Evolutionary conservation across 2,329 filamentous ascomycete species (phyloP).

Genomic region (Trichoderma brevicompactum): DNA sequence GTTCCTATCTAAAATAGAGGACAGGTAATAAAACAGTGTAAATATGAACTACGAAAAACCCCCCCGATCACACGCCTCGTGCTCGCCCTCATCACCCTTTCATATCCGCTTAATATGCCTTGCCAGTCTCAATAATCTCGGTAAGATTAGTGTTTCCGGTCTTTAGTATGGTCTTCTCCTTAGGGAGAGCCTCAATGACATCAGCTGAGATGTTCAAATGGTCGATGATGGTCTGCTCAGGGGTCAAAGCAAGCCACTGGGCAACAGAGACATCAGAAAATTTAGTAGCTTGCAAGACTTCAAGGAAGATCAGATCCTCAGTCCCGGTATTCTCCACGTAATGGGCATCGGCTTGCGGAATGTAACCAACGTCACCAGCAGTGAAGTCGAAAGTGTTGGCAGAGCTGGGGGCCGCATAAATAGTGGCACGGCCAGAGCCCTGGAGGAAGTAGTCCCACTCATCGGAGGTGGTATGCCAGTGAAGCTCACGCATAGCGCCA

Average conservation of each 20-base stretch:
- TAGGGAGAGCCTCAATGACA: slow-evolving; percentile 45
- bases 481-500: slow-evolving; percentile 67
- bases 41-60: not conserved
- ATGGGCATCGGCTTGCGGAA: slow-evolving; percentile 55
- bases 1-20: not conserved
- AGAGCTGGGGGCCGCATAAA: slow-evolving; percentile 56
- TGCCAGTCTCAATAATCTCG: slow-evolving; percentile 33
- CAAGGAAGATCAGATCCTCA: slow-evolving; percentile 62
- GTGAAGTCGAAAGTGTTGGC: slow-evolving; percentile 63
- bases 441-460: slow-evolving; percentile 66
- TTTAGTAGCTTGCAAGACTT: slow-evolving; percentile 57
- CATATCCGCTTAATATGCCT: slow-evolving; percentile 30
- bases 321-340: slow-evolving; percentile 66
- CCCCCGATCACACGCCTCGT: not conserved
- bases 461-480: slow-evolving; percentile 65
- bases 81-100: not conserved
- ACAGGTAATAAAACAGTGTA: slow-evolving; percentile 1
- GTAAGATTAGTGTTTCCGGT: slow-evolving; percentile 46
- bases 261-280: slow-evolving; percentile 60
- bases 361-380: slow-evolving; percentile 63
- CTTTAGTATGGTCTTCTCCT: slow-evolving; percentile 50
- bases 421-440: slow-evolving; percentile 60
- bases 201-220: slow-evolving; percentile 51
- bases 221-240: slow-evolving; percentile 61
- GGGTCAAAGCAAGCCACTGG: slow-evolving; percentile 63